phyloP scores from a whole-genome alignment of 2,329 filamentous ascomycete species.

The Knoxdaviesia capensis region DNA sequence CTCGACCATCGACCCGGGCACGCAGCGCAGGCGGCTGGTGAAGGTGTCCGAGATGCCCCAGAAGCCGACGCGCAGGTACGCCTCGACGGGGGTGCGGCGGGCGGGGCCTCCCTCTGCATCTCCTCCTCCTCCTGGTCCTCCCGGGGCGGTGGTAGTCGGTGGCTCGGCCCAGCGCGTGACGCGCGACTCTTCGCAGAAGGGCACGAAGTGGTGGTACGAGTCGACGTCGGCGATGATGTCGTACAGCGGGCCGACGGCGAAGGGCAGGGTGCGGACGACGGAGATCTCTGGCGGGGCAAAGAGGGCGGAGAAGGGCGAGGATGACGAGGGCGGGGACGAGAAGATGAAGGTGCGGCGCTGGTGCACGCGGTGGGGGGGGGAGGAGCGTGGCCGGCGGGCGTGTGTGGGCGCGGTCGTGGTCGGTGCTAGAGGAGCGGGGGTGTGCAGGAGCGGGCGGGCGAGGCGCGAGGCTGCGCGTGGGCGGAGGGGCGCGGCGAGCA shows the following conservation, averaged over 20 bases:
- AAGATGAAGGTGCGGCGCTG: slow-evolving; percentile 21
- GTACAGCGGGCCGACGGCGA: slow-evolving; percentile 53
- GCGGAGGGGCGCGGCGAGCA: slow-evolving; percentile 4
- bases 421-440: neutral
- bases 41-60: slow-evolving; percentile 69
- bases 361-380: slow-evolving; percentile 2
- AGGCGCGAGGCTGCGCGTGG: slow-evolving; percentile 3
- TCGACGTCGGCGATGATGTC: slow-evolving; percentile 73
- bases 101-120: no score
- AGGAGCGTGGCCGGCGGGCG: slow-evolving; percentile 6
- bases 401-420: slow-evolving; percentile 5
- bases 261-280: slow-evolving; percentile 59
- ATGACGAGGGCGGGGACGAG: no score
- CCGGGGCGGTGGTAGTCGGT: slow-evolving; percentile 20
- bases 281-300: slow-evolving; percentile 36
- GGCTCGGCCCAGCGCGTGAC: slow-evolving; percentile 45
- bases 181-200: slow-evolving; percentile 61
- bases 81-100: slow-evolving; percentile 48
- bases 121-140: no score
- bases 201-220: slow-evolving; percentile 72
- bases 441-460: slow-evolving; percentile 2
- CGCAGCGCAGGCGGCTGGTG: slow-evolving; percentile 58
- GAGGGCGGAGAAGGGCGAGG: slow-evolving; percentile 10
- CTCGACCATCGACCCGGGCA: slow-evolving; percentile 53
- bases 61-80: slow-evolving; percentile 70